Evolutionary conservation across 1,284 basidiomycete species (phyloP), one percentile per base, ranked within the genome.

Genomic region (Cystobasidium slooffiae): DNA sequence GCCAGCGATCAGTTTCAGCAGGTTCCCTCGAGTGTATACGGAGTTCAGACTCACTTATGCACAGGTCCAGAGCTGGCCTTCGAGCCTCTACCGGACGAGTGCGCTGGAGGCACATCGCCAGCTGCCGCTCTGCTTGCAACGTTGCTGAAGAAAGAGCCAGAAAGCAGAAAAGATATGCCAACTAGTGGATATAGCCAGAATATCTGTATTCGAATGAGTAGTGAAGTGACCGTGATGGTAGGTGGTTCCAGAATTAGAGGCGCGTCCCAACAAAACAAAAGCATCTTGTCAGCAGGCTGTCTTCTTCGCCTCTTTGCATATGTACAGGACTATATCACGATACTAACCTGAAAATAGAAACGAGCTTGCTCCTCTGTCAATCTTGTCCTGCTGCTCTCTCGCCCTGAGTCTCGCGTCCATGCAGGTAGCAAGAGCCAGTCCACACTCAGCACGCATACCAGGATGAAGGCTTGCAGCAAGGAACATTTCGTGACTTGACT

Each of bases 161-260:
- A 73, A 14, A 73, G 51, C 37, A 73, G 62, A 63, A 91, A 85
- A 6, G 90, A 90, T 22, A 83, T 81, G 6, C 88, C 88, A 5
- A 91, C 85, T 64, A 92, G 86, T 0, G 91, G 91, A 37, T 90
- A 82, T 6, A 92, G 82, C 91, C 91, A 92, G 51, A 92, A 82
- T 1, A 87, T 83, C 78, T 88, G 88, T 81, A 91, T 92, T 18
- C 31, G n/a, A 37, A 1, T 22, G 7, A 31, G 14, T 41, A 43
- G 9, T 18, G 31, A 18, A 41, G 37, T 41, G 56, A 56, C 56
- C 14, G 9, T n/a, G 43, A n/a, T 1, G 41, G 9, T 41, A 41
- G 56, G 53, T 56, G 53, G 53, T 31, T 31, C 53, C 53, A 56
- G 31, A 37, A 37, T 31, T 41, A 18, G 56, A 59, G 37, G 18